Base-by-base conservation (phyloP, 1,139 yeast species). In the Saccharomyces hybrid region DNA sequence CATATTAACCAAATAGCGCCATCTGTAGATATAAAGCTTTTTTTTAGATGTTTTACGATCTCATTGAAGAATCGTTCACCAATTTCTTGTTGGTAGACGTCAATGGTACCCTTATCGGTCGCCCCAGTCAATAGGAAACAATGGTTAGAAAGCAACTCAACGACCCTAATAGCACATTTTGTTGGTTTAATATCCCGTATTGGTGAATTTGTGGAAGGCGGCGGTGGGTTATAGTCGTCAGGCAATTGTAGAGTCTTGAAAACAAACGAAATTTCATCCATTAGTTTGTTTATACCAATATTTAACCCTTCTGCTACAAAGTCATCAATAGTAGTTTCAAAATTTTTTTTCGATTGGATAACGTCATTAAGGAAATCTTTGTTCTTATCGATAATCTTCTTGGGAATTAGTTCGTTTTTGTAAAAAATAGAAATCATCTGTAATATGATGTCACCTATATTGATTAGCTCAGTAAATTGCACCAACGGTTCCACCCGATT, bases 361-460 rank as follows among this genome's bases (percentile, higher is more conserved):
- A 95, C 82, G 20, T 89, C 88, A 57, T 88, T 84, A 54, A 89
- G 75, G 63, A 91, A 87, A 56, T 95, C 95, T 57, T 80, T 78
- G 60, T 85, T 86, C 56, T 82, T 79, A 62, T 82, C 83, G 27
- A 89, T 81, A 27, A 85, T 78, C 48, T 79, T 79, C 51, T 80
- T 75, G 47, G 77, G 72, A 2, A 87, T 78, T 60, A 93, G 77
- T 67, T 93, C 98, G 66, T 88, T 93, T 61, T 88, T 86, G 70
- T 89, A 91, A 64, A 93, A 93, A 1, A 90, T 89, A 57, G 88
- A 93, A 48, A 90, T 75, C 96, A 93, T 89, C 68, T 91, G 98
- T 64, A 89, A 86, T 31, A 93, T 88, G 58, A 91, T 74, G 68
- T 93, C 99, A 6, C 97, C 98, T 62, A 89, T 84, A 63, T 91